Evolutionary conservation across 805 yeast species (phyloP).

Genomic region (Zygotorulaspora sp.): DNA sequence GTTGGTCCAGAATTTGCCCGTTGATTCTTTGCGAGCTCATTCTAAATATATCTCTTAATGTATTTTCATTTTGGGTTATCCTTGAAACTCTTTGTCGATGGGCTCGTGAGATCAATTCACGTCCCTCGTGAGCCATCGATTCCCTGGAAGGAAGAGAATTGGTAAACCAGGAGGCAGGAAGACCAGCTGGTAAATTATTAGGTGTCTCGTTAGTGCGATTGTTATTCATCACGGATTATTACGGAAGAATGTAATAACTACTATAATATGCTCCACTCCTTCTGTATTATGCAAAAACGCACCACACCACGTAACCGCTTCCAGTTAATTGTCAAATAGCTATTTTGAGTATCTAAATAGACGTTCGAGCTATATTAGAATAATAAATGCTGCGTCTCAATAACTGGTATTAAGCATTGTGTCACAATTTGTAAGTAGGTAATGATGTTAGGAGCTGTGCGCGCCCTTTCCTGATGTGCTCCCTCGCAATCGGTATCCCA

Average conservation of each 20-base stretch:
- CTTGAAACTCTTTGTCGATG: conserved; percentile 21
- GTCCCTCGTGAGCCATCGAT: conserved; percentile 13
- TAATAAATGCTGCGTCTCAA: too few species aligned
- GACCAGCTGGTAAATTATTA: conserved; percentile 15
- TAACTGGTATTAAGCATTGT: neutral
- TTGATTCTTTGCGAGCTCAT: conserved; percentile 11
- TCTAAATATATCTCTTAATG: conserved; percentile 19
- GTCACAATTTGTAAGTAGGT: neutral
- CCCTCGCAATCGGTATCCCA: neutral
- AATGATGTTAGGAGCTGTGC: neutral
- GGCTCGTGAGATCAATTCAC: conserved; percentile 19
- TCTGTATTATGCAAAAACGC: too few species aligned
- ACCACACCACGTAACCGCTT: too few species aligned
- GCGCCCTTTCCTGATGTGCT: conserved; percentile 2
- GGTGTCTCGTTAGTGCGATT: conserved; percentile 8
- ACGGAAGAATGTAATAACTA: too few species aligned
- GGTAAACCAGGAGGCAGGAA: conserved; percentile 25
- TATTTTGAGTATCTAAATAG: too few species aligned
- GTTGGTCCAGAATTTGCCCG: conserved; percentile 6
- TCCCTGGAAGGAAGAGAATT: conserved; percentile 17
- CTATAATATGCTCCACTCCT: too few species aligned
- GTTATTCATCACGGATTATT: conserved; percentile 9
- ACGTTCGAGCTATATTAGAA: too few species aligned
- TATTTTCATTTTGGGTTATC: conserved; percentile 20
- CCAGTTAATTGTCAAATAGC: too few species aligned